Base-by-base conservation (phyloP, 2,329 filamentous ascomycete genomes). In the Albifimbria verrucaria region DNA sequence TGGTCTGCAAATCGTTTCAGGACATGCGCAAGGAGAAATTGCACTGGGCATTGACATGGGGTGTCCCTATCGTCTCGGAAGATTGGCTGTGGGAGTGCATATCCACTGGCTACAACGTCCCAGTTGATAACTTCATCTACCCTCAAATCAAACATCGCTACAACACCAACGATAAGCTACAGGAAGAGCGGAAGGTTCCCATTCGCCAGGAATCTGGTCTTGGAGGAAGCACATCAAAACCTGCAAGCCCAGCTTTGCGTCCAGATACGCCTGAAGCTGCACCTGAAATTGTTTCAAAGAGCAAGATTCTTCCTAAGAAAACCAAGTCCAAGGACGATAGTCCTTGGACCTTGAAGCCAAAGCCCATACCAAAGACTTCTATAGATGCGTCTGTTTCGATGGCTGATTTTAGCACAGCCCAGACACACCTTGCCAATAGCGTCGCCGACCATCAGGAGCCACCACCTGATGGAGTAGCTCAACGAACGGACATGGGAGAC, bases 21-120 rank as follows among this genome's bases (percentile, higher is more conserved):
- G 74, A 76, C 1, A 77, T 91, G 71, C 73, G 81, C 67, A 80
- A 77, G 53, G 88, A 94, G 58, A 99, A 99, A 71, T 75, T 94
- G 18, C 83, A 87, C 44, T 86, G 90, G 64, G 92, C 92, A 1
- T 68, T 84, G 9, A 80, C 86, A 61, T 90, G 89, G 78, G 80
- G 80, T 4, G 87, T 97, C 11, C 90, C 92, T 2, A 84, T 93
- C n/a, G 89, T 97, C 11, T 81, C 81, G 7, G 82, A 84, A 18
- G 82, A 87, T 21, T 99, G 94, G 94, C 76, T 99, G 3, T 94
- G 89, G 86, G 81, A 87, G 49, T 94, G 89, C 59, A 85, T 97
- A 49, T 76, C 78, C 62, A 81, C 74, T 0, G 82, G 82, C 5
- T 73, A 61, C 56, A 70, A 73, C 3, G 68, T 75, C 3, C 76